Evolutionary conservation across 495 filamentous ascomycete species (phyloP).

Genomic region (Xeromyces bisporus): DNA sequence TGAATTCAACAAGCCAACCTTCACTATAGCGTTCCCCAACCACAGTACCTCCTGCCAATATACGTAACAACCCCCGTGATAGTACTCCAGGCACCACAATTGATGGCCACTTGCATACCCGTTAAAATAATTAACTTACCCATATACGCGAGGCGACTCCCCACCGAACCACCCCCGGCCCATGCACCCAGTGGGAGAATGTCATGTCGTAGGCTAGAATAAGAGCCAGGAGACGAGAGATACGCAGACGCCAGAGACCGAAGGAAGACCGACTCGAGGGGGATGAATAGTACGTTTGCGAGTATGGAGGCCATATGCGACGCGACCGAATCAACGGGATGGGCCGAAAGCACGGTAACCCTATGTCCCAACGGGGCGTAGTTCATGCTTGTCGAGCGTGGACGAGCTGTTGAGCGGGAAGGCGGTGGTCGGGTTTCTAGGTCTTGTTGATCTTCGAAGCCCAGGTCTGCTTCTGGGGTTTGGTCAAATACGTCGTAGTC

Average conservation of each 20-base stretch:
- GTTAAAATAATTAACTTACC: slow-evolving; percentile 28
- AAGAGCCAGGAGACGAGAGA: slow-evolving; percentile 14
- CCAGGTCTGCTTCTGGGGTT: slow-evolving; percentile 2
- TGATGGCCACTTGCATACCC: slow-evolving; percentile 28
- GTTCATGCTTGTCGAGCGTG: slow-evolving; percentile 1
- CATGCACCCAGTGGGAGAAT: slow-evolving; percentile 20
- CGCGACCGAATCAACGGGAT: slow-evolving; percentile 28
- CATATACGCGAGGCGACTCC: slow-evolving; percentile 22
- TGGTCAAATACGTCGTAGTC: slow-evolving; percentile 7
- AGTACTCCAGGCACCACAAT: slow-evolving; percentile 28
- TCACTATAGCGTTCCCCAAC: slow-evolving; percentile 27
- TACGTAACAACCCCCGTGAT: slow-evolving; percentile 25
- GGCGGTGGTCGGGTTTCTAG: slow-evolving; percentile 6
- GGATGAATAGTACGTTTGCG: slow-evolving; percentile 25
- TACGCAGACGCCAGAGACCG: slow-evolving; percentile 29
- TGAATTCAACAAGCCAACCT: not conserved
- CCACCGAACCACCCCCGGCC: slow-evolving; percentile 25
- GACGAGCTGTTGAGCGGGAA: slow-evolving; percentile 7
- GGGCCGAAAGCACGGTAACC: slow-evolving; percentile 34
- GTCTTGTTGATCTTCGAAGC: slow-evolving; percentile 4
- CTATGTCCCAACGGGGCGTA: slow-evolving; percentile 15
- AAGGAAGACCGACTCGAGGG: slow-evolving; percentile 31
- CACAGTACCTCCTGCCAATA: slow-evolving; percentile 28
- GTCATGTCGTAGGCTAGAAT: slow-evolving; percentile 10
- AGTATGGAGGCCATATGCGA: slow-evolving; percentile 27